Evolutionary conservation across 495 filamentous ascomycete genomes (phyloP), one percentile per base, ranked within the genome.

Genomic region (Tuber calosporum): DNA sequence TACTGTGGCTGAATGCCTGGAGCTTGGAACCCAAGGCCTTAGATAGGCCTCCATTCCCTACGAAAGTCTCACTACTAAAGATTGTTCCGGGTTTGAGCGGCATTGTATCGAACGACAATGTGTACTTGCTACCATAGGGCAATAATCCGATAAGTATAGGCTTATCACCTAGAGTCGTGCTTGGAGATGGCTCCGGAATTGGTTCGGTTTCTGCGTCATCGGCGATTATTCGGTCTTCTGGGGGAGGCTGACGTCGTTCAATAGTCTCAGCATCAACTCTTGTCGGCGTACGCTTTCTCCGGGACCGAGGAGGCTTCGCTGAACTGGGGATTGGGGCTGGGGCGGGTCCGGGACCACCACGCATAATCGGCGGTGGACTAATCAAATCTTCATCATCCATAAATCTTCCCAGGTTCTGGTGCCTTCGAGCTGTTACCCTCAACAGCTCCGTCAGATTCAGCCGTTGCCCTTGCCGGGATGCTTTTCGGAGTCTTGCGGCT

Each of bases 41-140:
- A 0, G 40, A 72, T 67, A 82, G 73, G 13, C 74, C 37, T 36
- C 76, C 81, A 34, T 68, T 67, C 30, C 80, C 81, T 40, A 82
- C 77, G 69, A 82, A 82, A 58, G 78, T 80, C 36, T 79, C 68
- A 45, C 69, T 70, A 66, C 79, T 82, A 42, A 82, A 81, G n/a
- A 80, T 76, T 4, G 81, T 81, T 41, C 73, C 75, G 42, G 77
- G 45, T 39, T 77, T 82, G 20, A 81, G 66, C 13, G 76, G 73
- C n/a, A 66, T 30, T 19, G 73, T 79, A 67, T 91, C 90, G 74
- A 97, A 97, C 76, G 92, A 88, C 19, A 89, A 85, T 0, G 91
- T 87, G 79, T 96, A 97, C 36, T 70, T 81, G 13, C 39, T 77
- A 6, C 80, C 77, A 22, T 77, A 79, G 8, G 72, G 72, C 45